Conservation (phyloP, 2,329 filamentous ascomycete genomes). For the Hirsutella rhossiliensis region DNA sequence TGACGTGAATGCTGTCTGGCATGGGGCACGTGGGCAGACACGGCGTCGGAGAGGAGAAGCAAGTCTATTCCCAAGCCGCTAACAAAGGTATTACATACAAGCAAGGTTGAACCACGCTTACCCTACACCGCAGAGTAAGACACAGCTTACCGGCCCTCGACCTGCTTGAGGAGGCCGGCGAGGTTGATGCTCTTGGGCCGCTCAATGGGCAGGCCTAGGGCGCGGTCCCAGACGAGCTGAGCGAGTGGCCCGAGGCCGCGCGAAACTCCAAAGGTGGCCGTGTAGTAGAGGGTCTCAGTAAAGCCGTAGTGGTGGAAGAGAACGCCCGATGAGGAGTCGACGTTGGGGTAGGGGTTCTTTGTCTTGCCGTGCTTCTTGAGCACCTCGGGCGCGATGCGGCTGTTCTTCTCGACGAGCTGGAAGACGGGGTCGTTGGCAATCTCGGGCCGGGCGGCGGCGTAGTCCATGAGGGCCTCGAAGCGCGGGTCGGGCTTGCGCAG, state of each 20-base stretch:
- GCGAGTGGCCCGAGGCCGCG: slow-evolving; percentile 75
- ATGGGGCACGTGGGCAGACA: too few relatives aligned
- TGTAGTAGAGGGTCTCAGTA: slow-evolving; percentile 93
- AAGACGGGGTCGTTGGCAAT: slow-evolving; percentile 84
- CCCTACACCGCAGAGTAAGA: neutral
- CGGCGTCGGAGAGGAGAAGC: too few relatives aligned
- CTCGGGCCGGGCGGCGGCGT: slow-evolving; percentile 71
- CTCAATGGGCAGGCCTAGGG: slow-evolving; percentile 89
- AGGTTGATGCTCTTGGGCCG: slow-evolving; percentile 96
- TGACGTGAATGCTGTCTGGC: too few relatives aligned
- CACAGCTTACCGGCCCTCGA: slow-evolving; percentile 27
- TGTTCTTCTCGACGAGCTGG: slow-evolving; percentile 88
- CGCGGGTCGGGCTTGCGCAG: slow-evolving; percentile 94
- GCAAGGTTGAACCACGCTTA: too few relatives aligned
- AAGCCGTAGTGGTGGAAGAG: slow-evolving; percentile 98
- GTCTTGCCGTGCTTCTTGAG: slow-evolving; percentile 95
- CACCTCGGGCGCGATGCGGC: slow-evolving; percentile 78
- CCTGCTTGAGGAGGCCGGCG: slow-evolving; percentile 65
- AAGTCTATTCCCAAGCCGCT: too few relatives aligned
- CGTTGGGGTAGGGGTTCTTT: slow-evolving; percentile 95
- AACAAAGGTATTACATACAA: too few relatives aligned
- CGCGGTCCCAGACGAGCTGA: slow-evolving; percentile 93
- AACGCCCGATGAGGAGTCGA: slow-evolving; percentile 85
- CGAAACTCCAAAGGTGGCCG: slow-evolving; percentile 57
- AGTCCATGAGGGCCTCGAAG: slow-evolving; percentile 95